phyloP scores from a whole-genome alignment of 345 rosid genomes.

The Eucalyptus cladocalyx region DNA sequence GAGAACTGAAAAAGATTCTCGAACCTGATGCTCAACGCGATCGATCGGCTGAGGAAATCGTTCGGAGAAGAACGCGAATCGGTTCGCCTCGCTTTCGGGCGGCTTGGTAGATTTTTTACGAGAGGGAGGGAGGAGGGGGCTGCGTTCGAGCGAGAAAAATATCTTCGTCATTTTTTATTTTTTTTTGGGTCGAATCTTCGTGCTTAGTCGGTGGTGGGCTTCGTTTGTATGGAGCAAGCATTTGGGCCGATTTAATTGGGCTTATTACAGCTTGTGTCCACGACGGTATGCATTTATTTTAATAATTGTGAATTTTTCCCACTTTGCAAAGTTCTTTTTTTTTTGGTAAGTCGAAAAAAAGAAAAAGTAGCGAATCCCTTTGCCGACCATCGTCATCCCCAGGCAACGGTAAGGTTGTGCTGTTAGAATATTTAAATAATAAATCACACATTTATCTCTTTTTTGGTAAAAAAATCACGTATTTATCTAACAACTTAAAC shows the following conservation, averaged over 20 bases:
- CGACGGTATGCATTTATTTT: not conserved
- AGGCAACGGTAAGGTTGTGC: too few relatives aligned
- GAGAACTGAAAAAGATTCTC: not conserved
- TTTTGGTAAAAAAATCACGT: too few relatives aligned
- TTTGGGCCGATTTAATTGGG: not conserved
- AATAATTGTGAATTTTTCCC: not conserved
- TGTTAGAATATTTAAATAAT: too few relatives aligned
- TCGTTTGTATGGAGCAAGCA: not conserved
- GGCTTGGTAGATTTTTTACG: not conserved
- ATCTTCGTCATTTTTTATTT: not conserved
- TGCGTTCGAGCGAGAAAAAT: not conserved
- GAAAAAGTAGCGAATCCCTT: not conserved
- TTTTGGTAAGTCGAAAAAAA: not conserved
- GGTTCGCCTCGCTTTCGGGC: not conserved
- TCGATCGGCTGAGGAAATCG: not conserved
- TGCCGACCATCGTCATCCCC: not conserved
- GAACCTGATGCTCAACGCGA: not conserved
- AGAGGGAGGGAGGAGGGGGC: not conserved
- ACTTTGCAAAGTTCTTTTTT: not conserved
- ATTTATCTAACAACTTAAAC: rapidly evolving
- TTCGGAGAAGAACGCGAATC: not conserved
- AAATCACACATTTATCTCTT: too few relatives aligned
- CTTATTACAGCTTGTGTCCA: not conserved
- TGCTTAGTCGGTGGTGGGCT: not conserved
- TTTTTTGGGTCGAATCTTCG: too few relatives aligned